Evolutionary conservation across 208 protist species (phyloP).

Genomic region (Wallacemonas collosoma): DNA sequence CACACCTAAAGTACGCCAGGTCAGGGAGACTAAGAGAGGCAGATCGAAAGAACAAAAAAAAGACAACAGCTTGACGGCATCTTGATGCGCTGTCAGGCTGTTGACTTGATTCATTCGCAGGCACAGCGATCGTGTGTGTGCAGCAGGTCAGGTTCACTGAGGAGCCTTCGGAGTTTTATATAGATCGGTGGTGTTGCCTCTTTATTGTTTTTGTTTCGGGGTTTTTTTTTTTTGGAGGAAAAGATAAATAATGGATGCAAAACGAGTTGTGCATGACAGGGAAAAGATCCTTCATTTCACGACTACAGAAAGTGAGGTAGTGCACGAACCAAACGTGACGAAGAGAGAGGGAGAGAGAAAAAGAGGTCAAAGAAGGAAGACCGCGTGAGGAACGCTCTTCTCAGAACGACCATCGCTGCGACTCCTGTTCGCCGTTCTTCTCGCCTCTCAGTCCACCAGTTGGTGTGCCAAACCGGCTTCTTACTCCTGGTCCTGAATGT

Average conservation of each 20-base stretch:
- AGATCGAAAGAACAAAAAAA: neutral
- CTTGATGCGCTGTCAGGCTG: no score
- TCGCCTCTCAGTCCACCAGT: no score
- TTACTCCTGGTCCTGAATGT: slow-evolving; percentile 52
- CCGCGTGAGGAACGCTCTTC: no score
- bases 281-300: slow-evolving; percentile 20
- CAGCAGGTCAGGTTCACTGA: no score
- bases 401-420: no score
- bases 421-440: neutral
- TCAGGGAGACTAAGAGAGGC: neutral
- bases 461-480: neutral
- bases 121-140: no score
- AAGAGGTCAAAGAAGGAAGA: neutral
- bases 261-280: slow-evolving; percentile 41
- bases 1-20: no score
- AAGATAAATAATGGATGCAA: slow-evolving; percentile 11
- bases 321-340: neutral
- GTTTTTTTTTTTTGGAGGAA: slow-evolving; percentile 17
- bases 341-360: slow-evolving; percentile 10
- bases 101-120: no score
- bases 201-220: slow-evolving; percentile 14
- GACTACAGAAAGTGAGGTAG: neutral
- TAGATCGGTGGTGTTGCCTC: slow-evolving; percentile 5
- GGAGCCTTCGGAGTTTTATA: no score
- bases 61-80: neutral